These are phyloP conservation scores for Dictyostelium citrinum DNA, from an alignment of 78 protist species.

Conservation along the genomic window DNA sequence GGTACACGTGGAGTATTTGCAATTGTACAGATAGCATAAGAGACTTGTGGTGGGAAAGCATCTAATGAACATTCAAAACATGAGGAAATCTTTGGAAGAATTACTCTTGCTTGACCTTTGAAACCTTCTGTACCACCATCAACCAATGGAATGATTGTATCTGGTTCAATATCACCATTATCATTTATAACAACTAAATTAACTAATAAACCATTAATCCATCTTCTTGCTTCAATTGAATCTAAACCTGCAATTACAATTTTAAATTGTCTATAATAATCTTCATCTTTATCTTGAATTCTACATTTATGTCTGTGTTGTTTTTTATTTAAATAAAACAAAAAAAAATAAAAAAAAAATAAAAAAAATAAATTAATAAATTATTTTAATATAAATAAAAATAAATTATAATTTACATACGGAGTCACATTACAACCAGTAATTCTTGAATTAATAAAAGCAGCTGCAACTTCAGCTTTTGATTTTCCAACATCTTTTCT, in stretches of 20 bases:
- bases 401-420: constrained; percentile 42
- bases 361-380: neutral
- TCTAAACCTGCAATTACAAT: constrained; percentile 97
- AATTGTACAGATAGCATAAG: constrained; percentile 97
- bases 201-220: constrained; percentile 94
- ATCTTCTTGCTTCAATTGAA: constrained; percentile 92
- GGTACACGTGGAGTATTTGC: constrained; percentile 96
- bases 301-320: constrained; percentile 87
- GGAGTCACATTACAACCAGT: constrained; percentile 91
- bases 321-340: no score
- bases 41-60: constrained; percentile 93
- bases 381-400: no score
- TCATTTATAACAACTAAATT: constrained; percentile 78
- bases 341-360: neutral
- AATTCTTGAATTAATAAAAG: constrained; percentile 92
- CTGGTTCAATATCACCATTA: constrained; percentile 56
- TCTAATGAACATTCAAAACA: constrained; percentile 97
- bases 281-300: constrained; percentile 90
- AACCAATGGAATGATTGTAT: constrained; percentile 91
- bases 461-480: constrained; percentile 97
- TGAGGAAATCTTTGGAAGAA: constrained; percentile 87
- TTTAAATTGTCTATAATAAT: constrained; percentile 92
- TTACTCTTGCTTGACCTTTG: constrained; percentile 96
- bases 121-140: constrained; percentile 99
- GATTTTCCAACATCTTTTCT: constrained; percentile 95